These are phyloP conservation scores for Melampsora larici-populina DNA, from an alignment of 1,284 basidiomycete species.

Conservation along the genomic window DNA sequence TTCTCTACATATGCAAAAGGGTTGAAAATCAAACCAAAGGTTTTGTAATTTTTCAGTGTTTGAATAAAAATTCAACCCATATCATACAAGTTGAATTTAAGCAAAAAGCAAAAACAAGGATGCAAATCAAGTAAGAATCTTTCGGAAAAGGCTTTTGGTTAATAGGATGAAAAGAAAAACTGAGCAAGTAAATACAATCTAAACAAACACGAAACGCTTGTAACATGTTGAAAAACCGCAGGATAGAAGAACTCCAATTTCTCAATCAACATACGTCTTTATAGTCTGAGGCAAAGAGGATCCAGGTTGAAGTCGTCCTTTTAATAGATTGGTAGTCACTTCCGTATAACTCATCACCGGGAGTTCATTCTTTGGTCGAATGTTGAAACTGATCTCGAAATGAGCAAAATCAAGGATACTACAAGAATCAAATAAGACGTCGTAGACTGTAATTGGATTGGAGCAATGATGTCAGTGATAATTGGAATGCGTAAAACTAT, in stretches of 20 bases:
- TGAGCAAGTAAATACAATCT: neutral
- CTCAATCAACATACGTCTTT: conserved; percentile 43
- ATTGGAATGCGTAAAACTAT: neutral
- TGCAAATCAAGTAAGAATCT: neutral
- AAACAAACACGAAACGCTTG: neutral
- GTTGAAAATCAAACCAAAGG: too few relatives aligned
- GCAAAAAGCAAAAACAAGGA: neutral
- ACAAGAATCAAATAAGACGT: conserved; percentile 73
- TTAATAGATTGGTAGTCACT: neutral
- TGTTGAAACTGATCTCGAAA: conserved; percentile 46
- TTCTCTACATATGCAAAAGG: too few relatives aligned
- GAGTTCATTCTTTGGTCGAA: conserved; percentile 17
- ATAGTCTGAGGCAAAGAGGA: neutral
- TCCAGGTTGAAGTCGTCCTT: neutral
- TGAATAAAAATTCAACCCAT: too few relatives aligned
- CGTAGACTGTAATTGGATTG: conserved; percentile 58
- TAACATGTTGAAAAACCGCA: neutral
- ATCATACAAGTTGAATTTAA: neutral
- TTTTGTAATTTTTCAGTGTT: too few relatives aligned
- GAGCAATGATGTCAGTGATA: neutral
- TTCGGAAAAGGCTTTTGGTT: neutral
- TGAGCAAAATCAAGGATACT: conserved; percentile 63
- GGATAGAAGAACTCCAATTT: conserved; percentile 19
- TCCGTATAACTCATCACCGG: neutral
- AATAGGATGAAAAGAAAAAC: neutral